Evolutionary conservation across 1,284 basidiomycete species (phyloP).

Genomic region (Phellopilus nigrolimitatus): DNA sequence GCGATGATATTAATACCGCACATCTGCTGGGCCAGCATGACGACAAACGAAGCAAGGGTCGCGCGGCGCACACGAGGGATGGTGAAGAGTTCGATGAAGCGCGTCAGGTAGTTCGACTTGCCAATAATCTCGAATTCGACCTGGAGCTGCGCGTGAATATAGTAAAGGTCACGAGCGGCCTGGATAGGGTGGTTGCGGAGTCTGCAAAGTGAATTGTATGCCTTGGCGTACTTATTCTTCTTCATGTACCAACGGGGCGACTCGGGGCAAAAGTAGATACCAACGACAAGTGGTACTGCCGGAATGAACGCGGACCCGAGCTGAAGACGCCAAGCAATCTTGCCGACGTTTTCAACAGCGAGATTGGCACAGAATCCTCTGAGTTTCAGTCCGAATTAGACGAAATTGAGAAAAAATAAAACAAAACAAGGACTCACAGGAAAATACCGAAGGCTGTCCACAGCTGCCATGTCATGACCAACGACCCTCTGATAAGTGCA

Average conservation of each 20-base stretch:
- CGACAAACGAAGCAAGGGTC: conserved; percentile 58
- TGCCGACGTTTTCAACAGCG: conserved; percentile 38
- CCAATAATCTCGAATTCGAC: conserved; percentile 50
- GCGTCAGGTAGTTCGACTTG: conserved; percentile 40
- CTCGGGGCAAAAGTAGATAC: conserved; percentile 52
- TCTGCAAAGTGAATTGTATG: conserved; percentile 51
- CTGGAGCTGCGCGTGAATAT: conserved; percentile 54
- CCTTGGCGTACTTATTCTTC: conserved; percentile 52
- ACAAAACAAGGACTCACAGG: conserved; percentile 3
- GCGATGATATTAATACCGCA: conserved; percentile 54
- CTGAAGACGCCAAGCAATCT: conserved; percentile 54
- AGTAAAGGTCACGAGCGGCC: conserved; percentile 53
- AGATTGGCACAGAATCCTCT: conserved; percentile 47
- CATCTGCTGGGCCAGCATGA: conserved; percentile 66
- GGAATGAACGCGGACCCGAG: conserved; percentile 51
- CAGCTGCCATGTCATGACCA: conserved; percentile 48
- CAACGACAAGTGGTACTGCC: conserved; percentile 43
- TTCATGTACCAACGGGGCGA: conserved; percentile 71
- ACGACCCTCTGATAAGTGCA: conserved; percentile 58
- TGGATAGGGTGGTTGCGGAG: conserved; percentile 63
- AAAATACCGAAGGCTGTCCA: conserved; percentile 23
- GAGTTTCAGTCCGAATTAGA: neutral
- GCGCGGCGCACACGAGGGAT: conserved; percentile 67
- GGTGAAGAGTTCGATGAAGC: conserved; percentile 60
- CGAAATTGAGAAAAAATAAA: conserved; percentile 17